Conservation (phyloP, 306 rosid species). For the Ochetophila trinervis region DNA sequence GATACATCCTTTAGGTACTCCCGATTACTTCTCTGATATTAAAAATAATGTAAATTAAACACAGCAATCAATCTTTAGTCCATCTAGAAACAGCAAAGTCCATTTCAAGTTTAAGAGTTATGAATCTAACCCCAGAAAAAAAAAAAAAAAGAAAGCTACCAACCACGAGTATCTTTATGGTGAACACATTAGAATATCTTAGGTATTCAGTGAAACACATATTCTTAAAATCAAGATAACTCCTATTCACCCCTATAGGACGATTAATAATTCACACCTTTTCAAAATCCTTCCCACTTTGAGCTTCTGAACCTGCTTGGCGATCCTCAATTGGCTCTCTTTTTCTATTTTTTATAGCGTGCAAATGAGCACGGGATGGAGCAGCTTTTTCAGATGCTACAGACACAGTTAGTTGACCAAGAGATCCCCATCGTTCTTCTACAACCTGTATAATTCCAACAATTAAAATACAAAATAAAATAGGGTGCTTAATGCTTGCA, state of each 20-base stretch:
- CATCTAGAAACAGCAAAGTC: background rate
- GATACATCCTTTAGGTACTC: constrained; percentile 61
- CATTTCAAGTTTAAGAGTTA: constrained; percentile 16
- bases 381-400: constrained; percentile 69
- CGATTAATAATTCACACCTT: constrained; percentile 42
- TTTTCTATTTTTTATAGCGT: constrained; percentile 66
- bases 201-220: no score
- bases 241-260: no score
- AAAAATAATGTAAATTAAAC: background rate
- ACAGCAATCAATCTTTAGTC: background rate
- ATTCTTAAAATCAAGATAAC: no score
- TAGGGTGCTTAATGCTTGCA: background rate
- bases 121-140: background rate
- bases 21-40: constrained; percentile 19
- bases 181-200: no score
- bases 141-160: background rate
- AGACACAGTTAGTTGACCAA: constrained; percentile 71
- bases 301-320: constrained; percentile 36
- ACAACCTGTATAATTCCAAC: constrained; percentile 55
- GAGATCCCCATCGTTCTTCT: constrained; percentile 84
- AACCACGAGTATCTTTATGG: no score
- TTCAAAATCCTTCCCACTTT: constrained; percentile 34
- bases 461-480: background rate
- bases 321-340: constrained; percentile 51
- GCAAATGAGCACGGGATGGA: constrained; percentile 83